Evolutionary conservation across 345 rosid genomes (phyloP).

Genomic region (Citrus sinensis): DVS_A1.0 CM039161.1:7459501-7460000

Average conservation of each 20-base stretch:
- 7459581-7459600: slow-evolving; percentile 79
- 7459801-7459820: slow-evolving; percentile 62
- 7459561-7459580: slow-evolving; percentile 98
- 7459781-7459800: slow-evolving; percentile 34
- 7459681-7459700: slow-evolving; percentile 56
- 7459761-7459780: slow-evolving; percentile 36
- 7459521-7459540: not conserved
- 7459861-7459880: slow-evolving; percentile 2
- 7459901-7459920: slow-evolving; percentile 47
- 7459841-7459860: slow-evolving; percentile 19
- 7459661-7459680: slow-evolving; percentile 39
- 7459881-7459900: slow-evolving; percentile 8
- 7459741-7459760: slow-evolving; percentile 51
- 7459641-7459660: slow-evolving; percentile 41
- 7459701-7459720: slow-evolving; percentile 69
- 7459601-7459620: slow-evolving; percentile 73
- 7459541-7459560: slow-evolving; percentile 31
- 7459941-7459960: slow-evolving; percentile 81
- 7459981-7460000: slow-evolving; percentile 98
- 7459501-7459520: not conserved
- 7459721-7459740: slow-evolving; percentile 47
- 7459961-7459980: slow-evolving; percentile 81
- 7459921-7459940: slow-evolving; percentile 33
- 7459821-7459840: slow-evolving; percentile 19
- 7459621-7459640: slow-evolving; percentile 83